A percentile compares a stretch with the other conserved stretches of the same genome.
Conservation (phyloP, 139 green algal genomes). For the Closterium sp. region DNA sequence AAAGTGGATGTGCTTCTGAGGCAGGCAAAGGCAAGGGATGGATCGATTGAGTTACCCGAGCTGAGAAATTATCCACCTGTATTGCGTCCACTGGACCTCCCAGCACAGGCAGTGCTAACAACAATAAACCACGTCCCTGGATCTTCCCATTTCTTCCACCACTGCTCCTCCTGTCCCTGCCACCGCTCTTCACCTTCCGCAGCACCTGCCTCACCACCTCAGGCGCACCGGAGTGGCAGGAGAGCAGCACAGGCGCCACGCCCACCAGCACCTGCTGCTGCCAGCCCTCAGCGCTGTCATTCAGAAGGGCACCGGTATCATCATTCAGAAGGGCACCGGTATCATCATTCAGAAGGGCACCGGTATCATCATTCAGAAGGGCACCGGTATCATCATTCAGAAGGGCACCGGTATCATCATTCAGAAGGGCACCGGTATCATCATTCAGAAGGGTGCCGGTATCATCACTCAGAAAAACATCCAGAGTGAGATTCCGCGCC, state of each 20-base stretch:
- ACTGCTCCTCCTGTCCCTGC: not conserved
- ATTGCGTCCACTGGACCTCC: not conserved
- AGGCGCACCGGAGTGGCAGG: not conserved
- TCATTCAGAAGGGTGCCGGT: too few relatives aligned
- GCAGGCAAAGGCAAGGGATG: too few relatives aligned
- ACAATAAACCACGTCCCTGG: not conserved
- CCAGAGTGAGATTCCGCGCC: not conserved
- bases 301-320: too few relatives aligned
- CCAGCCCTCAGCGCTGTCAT: too few relatives aligned
- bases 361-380: too few relatives aligned
- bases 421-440: too few relatives aligned
- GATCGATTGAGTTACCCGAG: not conserved
- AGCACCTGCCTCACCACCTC: not conserved
- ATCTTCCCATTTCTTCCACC: not conserved
- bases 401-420: too few relatives aligned
- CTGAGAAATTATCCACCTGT: not conserved
- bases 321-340: too few relatives aligned
- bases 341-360: too few relatives aligned
- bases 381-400: too few relatives aligned
- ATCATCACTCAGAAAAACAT: not conserved
- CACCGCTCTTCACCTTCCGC: not conserved
- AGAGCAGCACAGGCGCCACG: not conserved
- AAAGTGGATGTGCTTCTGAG: too few relatives aligned
- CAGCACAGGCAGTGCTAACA: not conserved
- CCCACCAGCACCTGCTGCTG: not conserved